Evolutionary conservation across 495 filamentous ascomycete genomes (phyloP).

Genomic region (Penicillium chermesinum): DNA sequence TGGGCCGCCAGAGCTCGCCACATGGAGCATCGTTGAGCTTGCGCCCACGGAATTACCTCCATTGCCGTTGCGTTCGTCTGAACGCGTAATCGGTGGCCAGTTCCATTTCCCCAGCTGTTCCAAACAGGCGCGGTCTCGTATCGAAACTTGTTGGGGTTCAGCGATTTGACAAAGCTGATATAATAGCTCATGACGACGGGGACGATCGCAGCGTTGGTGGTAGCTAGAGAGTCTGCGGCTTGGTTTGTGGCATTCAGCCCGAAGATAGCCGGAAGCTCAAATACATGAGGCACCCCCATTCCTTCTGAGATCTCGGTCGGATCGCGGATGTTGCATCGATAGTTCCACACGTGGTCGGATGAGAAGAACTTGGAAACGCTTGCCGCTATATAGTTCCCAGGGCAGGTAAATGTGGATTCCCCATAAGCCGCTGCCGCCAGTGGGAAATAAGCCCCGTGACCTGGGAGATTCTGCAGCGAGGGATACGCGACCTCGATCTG

Average conservation of each 20-base stretch:
- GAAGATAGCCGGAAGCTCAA: slow-evolving; percentile 59
- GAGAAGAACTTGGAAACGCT: slow-evolving; percentile 38
- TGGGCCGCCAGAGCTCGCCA: slow-evolving; percentile 26
- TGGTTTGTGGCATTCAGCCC: slow-evolving; percentile 22
- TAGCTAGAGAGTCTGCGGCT: slow-evolving; percentile 18
- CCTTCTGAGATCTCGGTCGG: slow-evolving; percentile 42
- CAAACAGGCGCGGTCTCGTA: slow-evolving; percentile 36
- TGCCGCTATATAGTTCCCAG: slow-evolving; percentile 36
- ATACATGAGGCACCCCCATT: slow-evolving; percentile 58
- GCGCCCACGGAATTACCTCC: slow-evolving; percentile 43
- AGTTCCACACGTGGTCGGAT: slow-evolving; percentile 44
- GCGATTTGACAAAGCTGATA: slow-evolving; percentile 56
- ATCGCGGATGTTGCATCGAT: slow-evolving; percentile 59
- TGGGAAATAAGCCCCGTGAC: slow-evolving; percentile 49
- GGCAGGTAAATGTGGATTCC: slow-evolving; percentile 64
- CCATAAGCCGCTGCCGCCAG: slow-evolving; percentile 57
- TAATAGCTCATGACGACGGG: slow-evolving; percentile 58
- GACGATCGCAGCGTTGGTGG: slow-evolving; percentile 41
- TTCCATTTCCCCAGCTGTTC: slow-evolving; percentile 30
- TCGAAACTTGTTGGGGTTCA: slow-evolving; percentile 53
- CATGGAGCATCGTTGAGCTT: slow-evolving; percentile 40
- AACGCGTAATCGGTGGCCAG: slow-evolving; percentile 35
- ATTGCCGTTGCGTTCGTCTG: slow-evolving; percentile 49
- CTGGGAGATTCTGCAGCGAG: slow-evolving; percentile 28
- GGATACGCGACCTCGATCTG: slow-evolving; percentile 56